Base-by-base conservation (phyloP, 495 filamentous ascomycete species). In the Cercophora newfieldiana region DNA sequence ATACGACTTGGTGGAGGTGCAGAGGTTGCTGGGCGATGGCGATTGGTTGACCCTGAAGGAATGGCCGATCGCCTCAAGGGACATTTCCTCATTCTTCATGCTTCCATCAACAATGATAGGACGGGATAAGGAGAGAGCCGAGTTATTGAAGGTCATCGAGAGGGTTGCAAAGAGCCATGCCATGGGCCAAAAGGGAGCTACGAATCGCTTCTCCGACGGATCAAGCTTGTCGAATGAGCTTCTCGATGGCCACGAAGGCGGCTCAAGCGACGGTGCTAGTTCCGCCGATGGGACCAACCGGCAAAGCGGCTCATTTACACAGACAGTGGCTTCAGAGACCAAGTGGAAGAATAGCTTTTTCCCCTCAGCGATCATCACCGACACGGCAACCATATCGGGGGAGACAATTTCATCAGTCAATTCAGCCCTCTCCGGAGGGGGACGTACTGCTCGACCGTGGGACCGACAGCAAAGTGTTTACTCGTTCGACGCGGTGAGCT, bases 81-180 rank as follows among this genome's bases (percentile, higher is more conserved):
- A 96, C 73, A 84, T 95, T 0, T 94, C 91, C 1, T 93, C 91
- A 1, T 93, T 93, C 70, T 97, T 96, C 74, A 89, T 89, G 59
- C 83, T 96, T 14, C 92, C 93, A 2, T 85, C 85, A 1, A 76
- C 78, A n/a, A 92, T 93, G 85, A 88, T 95, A 63, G 93, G 93
- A 19, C 86, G 92, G 63, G 82, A 87, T 59, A 79, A 87, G 66
- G 92, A 96, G 71, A 87, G 86, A 51, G 77, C 86, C 21, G 84
- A 82, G 63, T 85, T 96, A 12, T 76, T 93, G 5, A 87, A 81
- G 62, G 81, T 94, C 4, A 89, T 96, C 31, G 88, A 94, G 61
- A 87, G 86, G 55, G 87, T 91, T 25, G 83, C 88, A 8, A 86
- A 80, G 68, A 84, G 82, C 63, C 88, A 91, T 56, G 66, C 78